phyloP scores from a whole-genome alignment of 352 stramenopile species.

The Phytophthora ohioensis region DNA sequence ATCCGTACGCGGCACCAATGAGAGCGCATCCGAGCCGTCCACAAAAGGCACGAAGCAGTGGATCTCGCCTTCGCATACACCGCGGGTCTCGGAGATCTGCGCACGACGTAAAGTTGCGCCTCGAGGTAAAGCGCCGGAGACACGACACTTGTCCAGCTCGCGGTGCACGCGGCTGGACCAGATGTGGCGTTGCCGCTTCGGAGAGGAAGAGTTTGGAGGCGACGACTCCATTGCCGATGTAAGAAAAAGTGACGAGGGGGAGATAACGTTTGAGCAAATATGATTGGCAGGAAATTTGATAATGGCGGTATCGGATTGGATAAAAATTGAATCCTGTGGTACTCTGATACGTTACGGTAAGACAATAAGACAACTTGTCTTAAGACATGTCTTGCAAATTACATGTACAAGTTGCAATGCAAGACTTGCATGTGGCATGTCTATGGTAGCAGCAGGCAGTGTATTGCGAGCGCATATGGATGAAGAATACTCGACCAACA shows the following conservation, averaged over 20 bases:
- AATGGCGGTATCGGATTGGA: slow-evolving; percentile 15
- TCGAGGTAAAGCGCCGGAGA: slow-evolving; percentile 30
- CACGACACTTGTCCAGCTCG: slow-evolving; percentile 78
- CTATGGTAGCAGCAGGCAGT: not conserved
- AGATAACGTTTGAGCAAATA: slow-evolving; percentile 7
- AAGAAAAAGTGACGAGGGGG: slow-evolving; percentile 28
- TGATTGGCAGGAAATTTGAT: slow-evolving; percentile 22
- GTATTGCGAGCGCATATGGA: not conserved
- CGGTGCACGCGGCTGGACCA: slow-evolving; percentile 77
- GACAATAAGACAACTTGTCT: no score
- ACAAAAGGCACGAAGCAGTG: slow-evolving; percentile 82
- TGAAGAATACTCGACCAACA: not conserved
- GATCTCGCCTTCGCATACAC: slow-evolving; percentile 65
- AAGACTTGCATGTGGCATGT: no score
- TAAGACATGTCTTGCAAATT: no score
- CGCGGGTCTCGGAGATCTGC: slow-evolving; percentile 56
- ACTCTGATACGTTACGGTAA: not conserved
- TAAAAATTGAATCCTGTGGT: slow-evolving; percentile 12
- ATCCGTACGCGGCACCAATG: slow-evolving; percentile 64
- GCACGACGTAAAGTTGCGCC: slow-evolving; percentile 61
- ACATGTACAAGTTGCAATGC: no score
- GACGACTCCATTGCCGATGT: slow-evolving; percentile 32
- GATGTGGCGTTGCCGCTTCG: slow-evolving; percentile 67
- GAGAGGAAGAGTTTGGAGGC: slow-evolving; percentile 15
- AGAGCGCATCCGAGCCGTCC: slow-evolving; percentile 71